These are phyloP conservation scores for Cryphonectria naterciae DNA, from an alignment of 2,329 filamentous ascomycete genomes.

Conservation along the genomic window DNA sequence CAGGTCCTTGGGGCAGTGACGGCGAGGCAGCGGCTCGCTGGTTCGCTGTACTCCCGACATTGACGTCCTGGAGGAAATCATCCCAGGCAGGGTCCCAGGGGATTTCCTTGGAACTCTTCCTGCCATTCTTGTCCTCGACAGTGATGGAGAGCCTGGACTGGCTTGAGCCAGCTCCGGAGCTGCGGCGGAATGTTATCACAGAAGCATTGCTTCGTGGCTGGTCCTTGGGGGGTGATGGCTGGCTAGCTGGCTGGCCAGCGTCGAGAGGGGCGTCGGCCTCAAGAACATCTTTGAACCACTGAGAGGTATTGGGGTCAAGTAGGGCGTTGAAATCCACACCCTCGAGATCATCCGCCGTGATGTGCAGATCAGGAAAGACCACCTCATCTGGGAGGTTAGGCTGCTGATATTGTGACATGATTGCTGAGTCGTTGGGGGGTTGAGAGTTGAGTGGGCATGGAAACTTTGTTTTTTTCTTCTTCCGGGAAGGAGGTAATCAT, in stretches of 20 bases:
- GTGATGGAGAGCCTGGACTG: not conserved
- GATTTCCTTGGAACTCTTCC: constrained; percentile 1
- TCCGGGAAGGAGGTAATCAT: not conserved
- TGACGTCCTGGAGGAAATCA: not conserved
- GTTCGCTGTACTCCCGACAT: not conserved
- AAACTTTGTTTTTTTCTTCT: not conserved
- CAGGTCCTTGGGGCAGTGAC: not conserved
- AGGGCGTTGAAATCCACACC: constrained; percentile 2
- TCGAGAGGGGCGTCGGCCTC: not conserved
- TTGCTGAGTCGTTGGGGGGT: not conserved
- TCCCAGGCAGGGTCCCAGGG: not conserved
- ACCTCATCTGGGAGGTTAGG: not conserved
- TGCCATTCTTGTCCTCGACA: not conserved
- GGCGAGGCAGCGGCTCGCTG: not conserved
- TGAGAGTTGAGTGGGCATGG: not conserved
- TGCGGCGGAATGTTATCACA: not conserved
- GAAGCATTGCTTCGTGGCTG: not conserved
- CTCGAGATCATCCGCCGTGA: not conserved
- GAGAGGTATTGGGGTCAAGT: not conserved
- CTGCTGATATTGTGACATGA: constrained; percentile 4
- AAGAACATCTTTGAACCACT: not conserved
- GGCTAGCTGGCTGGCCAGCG: not conserved
- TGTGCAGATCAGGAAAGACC: not conserved
- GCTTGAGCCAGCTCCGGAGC: not conserved
- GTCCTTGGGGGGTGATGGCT: not conserved